These are phyloP conservation scores for Gamarada debralockiae DNA, from an alignment of 495 filamentous ascomycete species.

Conservation along the genomic window DNA sequence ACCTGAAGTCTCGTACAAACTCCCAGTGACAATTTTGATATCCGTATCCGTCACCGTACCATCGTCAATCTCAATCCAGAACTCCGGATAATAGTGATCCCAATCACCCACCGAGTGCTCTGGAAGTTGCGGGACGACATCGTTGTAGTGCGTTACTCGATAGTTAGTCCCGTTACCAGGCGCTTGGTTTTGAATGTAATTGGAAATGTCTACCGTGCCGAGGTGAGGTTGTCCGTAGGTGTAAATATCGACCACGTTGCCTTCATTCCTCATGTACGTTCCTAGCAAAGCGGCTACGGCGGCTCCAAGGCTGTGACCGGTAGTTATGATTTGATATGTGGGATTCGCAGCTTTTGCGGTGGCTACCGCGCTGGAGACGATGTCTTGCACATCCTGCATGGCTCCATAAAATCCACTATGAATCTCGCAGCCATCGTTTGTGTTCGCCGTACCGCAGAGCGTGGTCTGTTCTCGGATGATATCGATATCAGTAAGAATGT, in stretches of 20 bases:
- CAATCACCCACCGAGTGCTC: constrained; percentile 40
- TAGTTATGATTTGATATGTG: constrained; percentile 46
- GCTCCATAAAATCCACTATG: constrained; percentile 53
- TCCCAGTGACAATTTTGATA: constrained; percentile 2
- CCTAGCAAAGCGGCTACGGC: constrained; percentile 57
- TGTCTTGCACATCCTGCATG: constrained; percentile 41
- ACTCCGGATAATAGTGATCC: constrained; percentile 57
- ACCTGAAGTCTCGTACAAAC: neutral
- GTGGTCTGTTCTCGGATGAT: constrained; percentile 28
- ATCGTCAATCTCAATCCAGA: constrained; percentile 31
- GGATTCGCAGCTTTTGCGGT: constrained; percentile 33
- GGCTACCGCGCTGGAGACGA: constrained; percentile 39
- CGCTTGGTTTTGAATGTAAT: constrained; percentile 48
- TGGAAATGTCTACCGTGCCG: constrained; percentile 32
- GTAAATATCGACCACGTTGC: constrained; percentile 36
- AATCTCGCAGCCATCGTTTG: constrained; percentile 39
- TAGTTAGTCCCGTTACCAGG: constrained; percentile 42
- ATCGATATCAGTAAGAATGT: constrained; percentile 44
- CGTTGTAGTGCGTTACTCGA: constrained; percentile 57
- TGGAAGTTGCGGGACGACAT: constrained; percentile 58
- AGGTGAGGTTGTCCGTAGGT: constrained; percentile 46
- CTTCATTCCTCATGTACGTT: constrained; percentile 45
- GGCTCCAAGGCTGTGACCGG: constrained; percentile 60
- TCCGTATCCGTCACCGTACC: neutral
- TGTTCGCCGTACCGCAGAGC: constrained; percentile 36